Conservation (phyloP, 176 grass and related monocot genomes). For the Hyparrhenia diplandra region DNA sequence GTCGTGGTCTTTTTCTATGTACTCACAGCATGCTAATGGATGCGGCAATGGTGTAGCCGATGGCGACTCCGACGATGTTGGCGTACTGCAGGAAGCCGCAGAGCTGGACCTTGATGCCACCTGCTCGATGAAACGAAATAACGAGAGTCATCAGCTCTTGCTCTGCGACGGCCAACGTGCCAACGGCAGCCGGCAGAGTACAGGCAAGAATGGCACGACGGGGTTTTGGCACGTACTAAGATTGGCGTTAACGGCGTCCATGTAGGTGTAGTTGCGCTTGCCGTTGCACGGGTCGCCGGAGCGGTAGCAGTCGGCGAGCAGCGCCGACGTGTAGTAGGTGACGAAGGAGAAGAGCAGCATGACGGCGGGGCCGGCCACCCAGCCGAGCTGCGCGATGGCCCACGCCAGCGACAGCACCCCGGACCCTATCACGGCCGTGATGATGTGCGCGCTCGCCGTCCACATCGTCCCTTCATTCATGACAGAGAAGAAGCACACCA, state of each 20-base stretch:
- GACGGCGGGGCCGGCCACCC: conserved; percentile 81
- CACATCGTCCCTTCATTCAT: conserved; percentile 62
- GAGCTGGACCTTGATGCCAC: conserved; percentile 86
- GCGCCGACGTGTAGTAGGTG: conserved; percentile 84
- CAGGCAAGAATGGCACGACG: not conserved
- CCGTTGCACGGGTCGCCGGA: conserved; percentile 62
- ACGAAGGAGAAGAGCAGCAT: conserved; percentile 97
- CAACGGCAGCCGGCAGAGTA: not conserved
- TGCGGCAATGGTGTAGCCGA: conserved; percentile 98
- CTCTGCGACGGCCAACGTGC: not conserved
- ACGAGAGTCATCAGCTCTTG: conserved; percentile 19
- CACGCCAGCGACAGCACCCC: conserved; percentile 82
- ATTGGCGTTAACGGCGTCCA: conserved; percentile 88
- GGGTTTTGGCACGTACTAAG: conserved; percentile 39
- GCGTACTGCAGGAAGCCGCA: conserved; percentile 90
- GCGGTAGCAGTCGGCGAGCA: conserved; percentile 92
- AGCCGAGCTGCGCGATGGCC: conserved; percentile 92
- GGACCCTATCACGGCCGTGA: conserved; percentile 92
- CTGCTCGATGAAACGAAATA: conserved; percentile 47
- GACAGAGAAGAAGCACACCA: no score
- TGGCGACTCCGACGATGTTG: conserved; percentile 94
- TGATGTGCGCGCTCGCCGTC: conserved; percentile 94
- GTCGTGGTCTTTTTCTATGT: not conserved
- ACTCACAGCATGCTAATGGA: conserved; percentile 98
- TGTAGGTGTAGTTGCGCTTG: conserved; percentile 95